Base-by-base conservation (phyloP, 1,139 yeast species). In the Taiozyma sp. region DNA sequence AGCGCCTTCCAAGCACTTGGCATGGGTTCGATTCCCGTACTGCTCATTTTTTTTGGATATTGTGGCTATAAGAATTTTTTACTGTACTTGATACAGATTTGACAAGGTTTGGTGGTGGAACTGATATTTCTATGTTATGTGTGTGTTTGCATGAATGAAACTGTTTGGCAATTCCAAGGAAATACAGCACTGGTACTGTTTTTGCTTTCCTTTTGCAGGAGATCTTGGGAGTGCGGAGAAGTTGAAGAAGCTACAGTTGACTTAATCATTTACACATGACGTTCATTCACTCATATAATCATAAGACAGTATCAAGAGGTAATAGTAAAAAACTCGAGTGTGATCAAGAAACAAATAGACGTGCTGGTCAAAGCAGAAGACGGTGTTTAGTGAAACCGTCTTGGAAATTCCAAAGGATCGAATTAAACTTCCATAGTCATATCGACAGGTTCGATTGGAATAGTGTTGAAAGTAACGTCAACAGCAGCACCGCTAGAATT, bases 401-500 rank as follows among this genome's bases (percentile, higher is more conserved):
- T 11, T 9, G 34, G n/a, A 30, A 28, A 28, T 28, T 30, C 35
- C 35, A 32, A 32, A 13, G n/a, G 35, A 9, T 37, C 14, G 14
- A 37, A 21, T 37, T 29, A 42, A 6, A 48, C 46, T 21, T 45
- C 45, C 21, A 11, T 16, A 32, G n/a, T 40, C 44, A 29, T 47
- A 43, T 40, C 43, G 10, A 24, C 22, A 11, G 16, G 29, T 14
- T 50, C 50, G n/a, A 60, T 24, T 46, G 72, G 70, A 13, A 56
- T 50, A 22, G 85, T 76, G 63, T 65, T 73, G 62, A 80, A 81
- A 59, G 77, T 81, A 35, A 82, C 82, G 56, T 78, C 83, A 53
- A 81, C 82, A 69, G 77, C 63, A 28, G 88, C 84, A 62, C 75
- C 77, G 57, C 80, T 80, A 56, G 80, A 80, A 63, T 77, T 78